phyloP scores from a whole-genome alignment of 495 filamentous ascomycete genomes.

The Penicillium alfredii region DNA sequence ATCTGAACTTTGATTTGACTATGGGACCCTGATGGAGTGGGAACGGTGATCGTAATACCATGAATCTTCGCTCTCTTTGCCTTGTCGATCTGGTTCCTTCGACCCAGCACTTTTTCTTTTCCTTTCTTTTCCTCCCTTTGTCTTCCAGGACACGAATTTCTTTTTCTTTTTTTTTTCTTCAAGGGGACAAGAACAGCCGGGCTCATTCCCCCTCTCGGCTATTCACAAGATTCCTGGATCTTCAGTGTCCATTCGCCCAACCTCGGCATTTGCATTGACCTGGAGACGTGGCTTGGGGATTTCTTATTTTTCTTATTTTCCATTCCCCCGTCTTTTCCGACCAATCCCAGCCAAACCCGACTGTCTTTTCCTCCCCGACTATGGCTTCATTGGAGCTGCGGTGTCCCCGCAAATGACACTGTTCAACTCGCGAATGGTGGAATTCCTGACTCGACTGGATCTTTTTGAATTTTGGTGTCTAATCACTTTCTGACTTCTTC shows the following conservation, averaged over 20 bases:
- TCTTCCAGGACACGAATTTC: slow-evolving; percentile 32
- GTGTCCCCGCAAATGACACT: background rate
- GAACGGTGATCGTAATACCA: slow-evolving; percentile 25
- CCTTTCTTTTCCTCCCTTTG: slow-evolving; percentile 16
- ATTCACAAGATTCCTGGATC: slow-evolving; percentile 19
- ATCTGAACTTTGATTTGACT: slow-evolving; percentile 25
- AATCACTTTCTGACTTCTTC: no score
- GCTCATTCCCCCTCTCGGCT: slow-evolving; percentile 1
- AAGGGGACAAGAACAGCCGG: background rate
- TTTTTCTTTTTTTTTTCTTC: slow-evolving; percentile 47
- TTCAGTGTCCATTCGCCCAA: slow-evolving; percentile 15
- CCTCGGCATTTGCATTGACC: slow-evolving; percentile 23
- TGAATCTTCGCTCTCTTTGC: slow-evolving; percentile 5
- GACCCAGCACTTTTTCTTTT: slow-evolving; percentile 1
- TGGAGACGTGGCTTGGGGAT: slow-evolving; percentile 10
- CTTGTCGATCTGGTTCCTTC: slow-evolving; percentile 27
- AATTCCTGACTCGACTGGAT: no score
- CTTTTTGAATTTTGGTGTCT: no score
- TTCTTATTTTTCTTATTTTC: no score
- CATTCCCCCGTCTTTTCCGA: no score
- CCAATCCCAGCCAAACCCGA: background rate
- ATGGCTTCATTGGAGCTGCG: background rate
- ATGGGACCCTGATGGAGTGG: slow-evolving; percentile 26
- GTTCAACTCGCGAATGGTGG: no score
- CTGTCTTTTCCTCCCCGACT: background rate